A percentile compares a stretch with the other conserved stretches of the same genome.
Conservation (phyloP, 345 rosid species). For the Orychophragmus violaceus region DNA sequence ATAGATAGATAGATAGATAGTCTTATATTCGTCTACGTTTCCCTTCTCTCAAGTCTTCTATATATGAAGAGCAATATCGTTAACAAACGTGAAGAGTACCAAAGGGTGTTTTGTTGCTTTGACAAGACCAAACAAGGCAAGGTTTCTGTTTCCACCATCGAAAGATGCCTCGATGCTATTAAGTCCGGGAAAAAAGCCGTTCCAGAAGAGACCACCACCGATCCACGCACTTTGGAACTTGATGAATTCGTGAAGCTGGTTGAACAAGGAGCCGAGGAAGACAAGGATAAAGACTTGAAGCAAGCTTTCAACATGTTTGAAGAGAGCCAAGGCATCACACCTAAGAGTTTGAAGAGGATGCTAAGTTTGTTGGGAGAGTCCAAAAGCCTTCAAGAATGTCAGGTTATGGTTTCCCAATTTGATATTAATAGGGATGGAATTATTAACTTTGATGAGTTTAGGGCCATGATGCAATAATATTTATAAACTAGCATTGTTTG, state of each 20-base stretch:
- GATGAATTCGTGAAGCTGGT: constrained; percentile 49
- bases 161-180: constrained; percentile 32
- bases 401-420: constrained; percentile 47
- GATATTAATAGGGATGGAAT: constrained; percentile 60
- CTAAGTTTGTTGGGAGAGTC: constrained; percentile 45
- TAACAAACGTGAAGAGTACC: constrained; percentile 28
- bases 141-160: constrained; percentile 43
- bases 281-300: constrained; percentile 41
- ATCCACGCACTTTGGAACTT: constrained; percentile 36
- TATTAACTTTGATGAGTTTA: constrained; percentile 59
- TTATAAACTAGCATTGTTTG: constrained; percentile 12
- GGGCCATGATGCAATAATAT: constrained; percentile 45
- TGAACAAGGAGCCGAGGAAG: constrained; percentile 43
- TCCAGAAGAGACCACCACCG: constrained; percentile 19
- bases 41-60: constrained; percentile 9
- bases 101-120: constrained; percentile 41
- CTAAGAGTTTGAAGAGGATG: constrained; percentile 51
- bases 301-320: constrained; percentile 54
- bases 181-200: constrained; percentile 33
- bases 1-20: too few relatives aligned
- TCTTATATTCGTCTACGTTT: neutral
- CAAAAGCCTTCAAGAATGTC: constrained; percentile 41
- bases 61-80: constrained; percentile 11
- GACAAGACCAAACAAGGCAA: constrained; percentile 43
- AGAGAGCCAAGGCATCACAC: constrained; percentile 54